Conservation (phyloP, 2,329 filamentous ascomycete species). For the Fonsecaea monophora region DNA sequence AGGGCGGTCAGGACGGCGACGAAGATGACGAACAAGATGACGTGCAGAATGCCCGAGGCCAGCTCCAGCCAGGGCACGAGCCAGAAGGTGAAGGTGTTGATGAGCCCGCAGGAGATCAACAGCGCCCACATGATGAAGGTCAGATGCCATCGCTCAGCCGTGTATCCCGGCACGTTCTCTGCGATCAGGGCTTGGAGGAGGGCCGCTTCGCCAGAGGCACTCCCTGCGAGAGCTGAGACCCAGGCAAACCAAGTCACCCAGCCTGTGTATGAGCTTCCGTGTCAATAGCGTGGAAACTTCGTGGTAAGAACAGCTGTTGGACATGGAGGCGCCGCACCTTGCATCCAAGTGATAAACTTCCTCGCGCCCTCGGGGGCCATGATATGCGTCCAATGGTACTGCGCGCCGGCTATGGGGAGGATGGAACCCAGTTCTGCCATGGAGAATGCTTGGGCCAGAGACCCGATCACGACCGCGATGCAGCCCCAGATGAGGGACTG, state of each 20-base stretch:
- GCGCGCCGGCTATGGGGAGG: slow-evolving; percentile 51
- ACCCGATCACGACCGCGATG: slow-evolving; percentile 43
- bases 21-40: slow-evolving; percentile 48
- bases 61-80: slow-evolving; percentile 52
- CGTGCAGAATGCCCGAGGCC: slow-evolving; percentile 46
- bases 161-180: slow-evolving; percentile 46
- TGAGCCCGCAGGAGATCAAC: slow-evolving; percentile 43
- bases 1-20: slow-evolving; percentile 45
- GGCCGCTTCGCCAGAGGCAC: slow-evolving; percentile 46
- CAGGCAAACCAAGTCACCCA: slow-evolving; percentile 55
- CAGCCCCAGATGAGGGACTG: slow-evolving; percentile 44
- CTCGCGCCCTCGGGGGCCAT: slow-evolving; percentile 43
- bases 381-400: slow-evolving; percentile 52
- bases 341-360: slow-evolving; percentile 47
- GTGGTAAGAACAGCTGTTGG: slow-evolving; percentile 24
- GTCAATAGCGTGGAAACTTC: neutral
- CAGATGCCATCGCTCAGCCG: slow-evolving; percentile 47
- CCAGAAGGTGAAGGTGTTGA: slow-evolving; percentile 45
- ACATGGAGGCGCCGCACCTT: slow-evolving; percentile 34
- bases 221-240: slow-evolving; percentile 44
- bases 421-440: slow-evolving; percentile 52
- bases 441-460: slow-evolving; percentile 45
- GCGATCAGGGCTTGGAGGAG: slow-evolving; percentile 47
- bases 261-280: slow-evolving; percentile 25
- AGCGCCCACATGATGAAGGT: slow-evolving; percentile 50